phyloP scores from a whole-genome alignment of 257 asterid genomes.

The Petrea volubilis region DNA sequence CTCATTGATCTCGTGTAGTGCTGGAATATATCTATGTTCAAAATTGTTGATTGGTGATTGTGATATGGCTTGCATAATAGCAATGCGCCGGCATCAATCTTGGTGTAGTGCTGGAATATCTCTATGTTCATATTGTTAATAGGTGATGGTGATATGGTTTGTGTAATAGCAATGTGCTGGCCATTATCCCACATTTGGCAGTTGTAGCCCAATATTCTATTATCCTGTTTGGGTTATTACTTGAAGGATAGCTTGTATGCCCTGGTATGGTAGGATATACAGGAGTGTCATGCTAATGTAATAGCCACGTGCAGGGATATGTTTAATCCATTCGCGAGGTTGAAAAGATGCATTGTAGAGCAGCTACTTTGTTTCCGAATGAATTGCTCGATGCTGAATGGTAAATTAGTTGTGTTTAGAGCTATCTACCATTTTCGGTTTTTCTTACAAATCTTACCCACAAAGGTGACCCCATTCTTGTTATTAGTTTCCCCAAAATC shows the following conservation, averaged over 20 bases:
- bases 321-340: background rate
- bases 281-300: background rate
- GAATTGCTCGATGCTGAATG: background rate
- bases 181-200: background rate
- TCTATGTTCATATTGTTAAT: background rate
- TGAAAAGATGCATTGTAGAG: background rate
- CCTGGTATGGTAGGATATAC: background rate
- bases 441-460: background rate
- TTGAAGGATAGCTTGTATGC: background rate
- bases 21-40: background rate
- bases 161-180: slow-evolving; percentile 6
- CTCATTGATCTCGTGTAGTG: background rate
- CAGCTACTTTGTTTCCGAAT: background rate
- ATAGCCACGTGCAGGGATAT: background rate
- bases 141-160: slow-evolving; percentile 11
- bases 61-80: too few species aligned
- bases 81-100: too few species aligned
- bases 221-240: background rate
- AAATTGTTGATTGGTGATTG: too few species aligned
- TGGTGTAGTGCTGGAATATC: too few species aligned
- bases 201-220: background rate
- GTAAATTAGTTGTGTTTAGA: too few species aligned
- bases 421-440: background rate
- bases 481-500: too few species aligned
- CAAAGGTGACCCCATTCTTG: background rate